Percentiles rank a stretch among this genome's conserved stretches.
phyloP scores from a whole-genome alignment of 257 asterid genomes.

The Nicotiana undulata region DNA sequence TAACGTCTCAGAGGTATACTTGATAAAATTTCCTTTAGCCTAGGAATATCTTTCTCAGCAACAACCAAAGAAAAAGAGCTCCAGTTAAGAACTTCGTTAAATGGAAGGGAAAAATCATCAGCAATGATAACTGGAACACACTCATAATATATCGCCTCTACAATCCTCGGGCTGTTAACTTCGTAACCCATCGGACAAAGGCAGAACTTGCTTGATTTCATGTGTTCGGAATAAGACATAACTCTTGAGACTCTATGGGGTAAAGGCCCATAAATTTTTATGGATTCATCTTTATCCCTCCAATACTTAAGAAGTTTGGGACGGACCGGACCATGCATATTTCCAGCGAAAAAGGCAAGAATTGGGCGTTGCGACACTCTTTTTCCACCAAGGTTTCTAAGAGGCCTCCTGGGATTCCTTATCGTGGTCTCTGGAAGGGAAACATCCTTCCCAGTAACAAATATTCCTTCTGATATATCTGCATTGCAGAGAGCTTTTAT shows the following conservation, averaged over 20 bases:
- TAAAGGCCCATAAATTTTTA: slow-evolving; percentile 63
- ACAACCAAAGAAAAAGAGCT: slow-evolving; percentile 58
- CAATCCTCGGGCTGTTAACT: slow-evolving; percentile 91
- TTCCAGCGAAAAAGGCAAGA: slow-evolving; percentile 86
- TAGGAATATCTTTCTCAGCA: slow-evolving; percentile 73
- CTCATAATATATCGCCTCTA: slow-evolving; percentile 77
- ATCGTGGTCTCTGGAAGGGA: slow-evolving; percentile 83
- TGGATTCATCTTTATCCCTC: slow-evolving; percentile 62
- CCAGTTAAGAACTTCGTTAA: slow-evolving; percentile 63
- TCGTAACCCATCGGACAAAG: slow-evolving; percentile 91
- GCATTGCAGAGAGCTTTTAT: slow-evolving; percentile 88
- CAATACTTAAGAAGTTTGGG: slow-evolving; percentile 63
- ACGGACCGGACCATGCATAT: slow-evolving; percentile 77
- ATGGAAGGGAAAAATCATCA: slow-evolving; percentile 60
- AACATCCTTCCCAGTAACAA: slow-evolving; percentile 52
- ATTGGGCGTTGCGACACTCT: slow-evolving; percentile 73
- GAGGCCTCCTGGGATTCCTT: slow-evolving; percentile 60
- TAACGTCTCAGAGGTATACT: slow-evolving; percentile 58
- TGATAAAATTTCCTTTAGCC: slow-evolving; percentile 58
- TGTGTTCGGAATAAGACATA: slow-evolving; percentile 63
- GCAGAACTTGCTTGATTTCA: slow-evolving; percentile 95
- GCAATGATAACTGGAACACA: slow-evolving; percentile 89
- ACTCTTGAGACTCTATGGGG: slow-evolving; percentile 46
- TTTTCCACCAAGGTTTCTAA: slow-evolving; percentile 69
- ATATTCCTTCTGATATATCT: slow-evolving; percentile 68